Evolutionary conservation across 1,139 yeast species (phyloP), one percentile per base, ranked within the genome.

Genomic region (Debaryomycetaceae sp.): DNA sequence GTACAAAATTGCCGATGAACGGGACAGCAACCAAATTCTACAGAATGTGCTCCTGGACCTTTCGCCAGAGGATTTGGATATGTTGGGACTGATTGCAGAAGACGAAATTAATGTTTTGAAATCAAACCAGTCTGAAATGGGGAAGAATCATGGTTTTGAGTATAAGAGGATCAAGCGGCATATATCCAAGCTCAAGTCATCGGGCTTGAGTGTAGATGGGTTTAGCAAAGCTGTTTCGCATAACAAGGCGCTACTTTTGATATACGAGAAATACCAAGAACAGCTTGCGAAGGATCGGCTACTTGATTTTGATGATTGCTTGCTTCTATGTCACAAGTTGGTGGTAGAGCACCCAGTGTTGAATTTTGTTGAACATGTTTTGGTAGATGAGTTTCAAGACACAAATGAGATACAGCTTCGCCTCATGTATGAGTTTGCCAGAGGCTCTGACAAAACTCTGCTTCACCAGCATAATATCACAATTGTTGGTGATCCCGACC

Each of bases 401-500:
- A 89, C 97, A 0, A 88, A 87, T 50, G 71, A 71, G 22, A 72
- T 87, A 17, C 98, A 92, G 56, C 67, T 88, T 44, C 76, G 78
- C 40, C 65, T 92, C 35, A 75, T 87, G 72, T 75, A 74, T 45
- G 65, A 70, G 16, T 73, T 91, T 47, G 81, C 87, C 0, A 58
- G 62, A 14, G 71, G 70, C 5, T 60, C 63, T 43, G 57, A 64
- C 3, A 34, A 52, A 1, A 40, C 52, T 19, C 36, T 46, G 2
- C 32, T 41, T 4, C 42, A 40, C 29, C 68, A 63, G 45, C 46
- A 66, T 38, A 83, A 83, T 45, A 70, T 91, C 6, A 87, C 97
- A 0, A 80, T 89, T 1, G 98, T 92, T 1, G 98, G 98, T 1
- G 98, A 92, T 53, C 96, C 97, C 0, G 97, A 92, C 60, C 98